Evolutionary conservation across 2,329 filamentous ascomycete genomes (phyloP).

Genomic region (Fusarium lyarnte): DNA sequence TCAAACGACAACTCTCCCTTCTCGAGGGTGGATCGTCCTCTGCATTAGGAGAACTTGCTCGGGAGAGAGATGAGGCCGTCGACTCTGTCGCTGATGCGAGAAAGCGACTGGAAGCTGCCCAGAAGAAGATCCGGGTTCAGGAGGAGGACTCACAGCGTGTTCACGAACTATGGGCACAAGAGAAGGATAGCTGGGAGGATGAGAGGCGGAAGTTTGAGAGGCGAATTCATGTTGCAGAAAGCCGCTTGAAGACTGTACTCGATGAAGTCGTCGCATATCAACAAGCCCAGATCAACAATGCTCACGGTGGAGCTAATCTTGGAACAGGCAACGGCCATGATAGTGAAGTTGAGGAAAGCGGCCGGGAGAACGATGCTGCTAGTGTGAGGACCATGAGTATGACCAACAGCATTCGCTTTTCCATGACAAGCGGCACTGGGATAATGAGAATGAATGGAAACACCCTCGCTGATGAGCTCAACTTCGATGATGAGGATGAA

Average conservation of each 20-base stretch:
- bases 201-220: slow-evolving; percentile 85
- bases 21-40: slow-evolving; percentile 90
- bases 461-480: slow-evolving; percentile 90
- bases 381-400: slow-evolving; percentile 79
- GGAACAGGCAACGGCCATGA: slow-evolving; percentile 54
- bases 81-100: slow-evolving; percentile 77
- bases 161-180: slow-evolving; percentile 82
- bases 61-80: slow-evolving; percentile 86
- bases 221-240: slow-evolving; percentile 90
- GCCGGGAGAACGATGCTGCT: slow-evolving; percentile 73
- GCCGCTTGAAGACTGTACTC: slow-evolving; percentile 81
- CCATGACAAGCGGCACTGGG: slow-evolving; percentile 69
- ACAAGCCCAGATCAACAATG: slow-evolving; percentile 58
- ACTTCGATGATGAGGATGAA: slow-evolving; percentile 83
- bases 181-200: slow-evolving; percentile 85
- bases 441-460: slow-evolving; percentile 69
- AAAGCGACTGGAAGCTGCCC: slow-evolving; percentile 77
- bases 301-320: slow-evolving; percentile 41
- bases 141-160: slow-evolving; percentile 85
- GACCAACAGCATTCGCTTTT: slow-evolving; percentile 78
- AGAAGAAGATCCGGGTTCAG: slow-evolving; percentile 80
- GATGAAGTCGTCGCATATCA: slow-evolving; percentile 84
- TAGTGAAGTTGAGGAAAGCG: slow-evolving; percentile 68
- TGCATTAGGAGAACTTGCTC: slow-evolving; percentile 82
- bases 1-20: slow-evolving; percentile 86